These are phyloP conservation scores for Annulohypoxylon truncatum DNA, from an alignment of 2,329 filamentous ascomycete genomes.

Conservation along the genomic window DNA sequence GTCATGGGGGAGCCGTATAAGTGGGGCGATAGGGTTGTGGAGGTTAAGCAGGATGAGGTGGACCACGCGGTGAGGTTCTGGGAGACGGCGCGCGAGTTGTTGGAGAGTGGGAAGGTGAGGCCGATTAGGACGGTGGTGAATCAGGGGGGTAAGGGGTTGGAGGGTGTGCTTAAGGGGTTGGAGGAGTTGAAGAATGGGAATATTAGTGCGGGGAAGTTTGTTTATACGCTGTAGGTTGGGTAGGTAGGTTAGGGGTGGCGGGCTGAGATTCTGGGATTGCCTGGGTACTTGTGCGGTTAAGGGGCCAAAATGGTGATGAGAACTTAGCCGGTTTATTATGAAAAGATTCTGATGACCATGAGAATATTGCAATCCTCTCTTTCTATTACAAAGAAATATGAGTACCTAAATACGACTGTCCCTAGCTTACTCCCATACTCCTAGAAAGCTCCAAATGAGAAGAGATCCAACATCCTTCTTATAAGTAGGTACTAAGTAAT, in stretches of 20 bases:
- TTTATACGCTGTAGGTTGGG: constrained; percentile 54
- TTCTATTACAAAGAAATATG: too few species aligned
- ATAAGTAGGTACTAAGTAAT: too few species aligned
- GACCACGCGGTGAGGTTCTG: constrained; percentile 51
- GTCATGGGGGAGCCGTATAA: constrained; percentile 53
- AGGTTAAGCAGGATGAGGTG: constrained; percentile 29
- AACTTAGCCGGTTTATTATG: too few species aligned
- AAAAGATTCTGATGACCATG: too few species aligned
- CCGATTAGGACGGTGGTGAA: constrained; percentile 51
- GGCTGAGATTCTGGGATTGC: too few species aligned
- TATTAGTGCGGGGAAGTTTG: constrained; percentile 59
- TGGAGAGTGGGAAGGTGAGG: constrained; percentile 54
- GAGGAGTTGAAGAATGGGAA: constrained; percentile 49
- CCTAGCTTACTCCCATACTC: neutral
- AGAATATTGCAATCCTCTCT: too few species aligned
- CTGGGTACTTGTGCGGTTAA: too few species aligned
- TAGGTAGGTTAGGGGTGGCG: too few species aligned
- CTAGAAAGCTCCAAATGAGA: too few species aligned
- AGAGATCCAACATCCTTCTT: too few species aligned
- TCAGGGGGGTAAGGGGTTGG: constrained; percentile 46
- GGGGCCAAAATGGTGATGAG: too few species aligned
- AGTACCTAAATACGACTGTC: too few species aligned
- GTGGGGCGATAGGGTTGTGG: constrained; percentile 12
- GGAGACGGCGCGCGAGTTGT: constrained; percentile 49
- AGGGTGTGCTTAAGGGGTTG: constrained; percentile 53